A percentile compares a stretch with the other conserved stretches of the same genome.
phyloP scores from a whole-genome alignment of 106 monocot species.

The Cymbidium sinense region DNA sequence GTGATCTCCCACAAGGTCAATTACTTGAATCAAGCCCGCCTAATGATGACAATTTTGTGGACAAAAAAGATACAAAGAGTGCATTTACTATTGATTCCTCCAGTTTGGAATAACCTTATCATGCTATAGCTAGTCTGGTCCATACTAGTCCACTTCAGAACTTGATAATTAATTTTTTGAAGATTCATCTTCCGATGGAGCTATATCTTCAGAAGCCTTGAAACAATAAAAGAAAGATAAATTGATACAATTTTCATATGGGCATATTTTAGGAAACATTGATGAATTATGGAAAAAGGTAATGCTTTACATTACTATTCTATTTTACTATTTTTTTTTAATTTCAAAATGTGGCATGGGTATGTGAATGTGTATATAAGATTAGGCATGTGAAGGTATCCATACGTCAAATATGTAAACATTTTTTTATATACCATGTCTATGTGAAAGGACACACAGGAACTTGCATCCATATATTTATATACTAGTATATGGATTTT shows the following conservation, averaged over 20 bases:
- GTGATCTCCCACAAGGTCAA: no score
- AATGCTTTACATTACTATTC: slow-evolving; percentile 3
- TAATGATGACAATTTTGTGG: slow-evolving; percentile 11
- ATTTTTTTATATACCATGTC: not conserved
- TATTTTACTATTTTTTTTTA: slow-evolving; percentile 5
- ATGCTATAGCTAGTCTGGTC: slow-evolving; percentile 7
- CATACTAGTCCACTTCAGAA: slow-evolving; percentile 26
- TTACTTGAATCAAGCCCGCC: slow-evolving; percentile 6
- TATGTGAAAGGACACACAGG: not conserved
- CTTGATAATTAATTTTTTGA: slow-evolving; percentile 81
- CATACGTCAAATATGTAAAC: not conserved
- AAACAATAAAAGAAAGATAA: slow-evolving; percentile 43
- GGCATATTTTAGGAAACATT: slow-evolving; percentile 33
- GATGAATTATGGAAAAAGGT: slow-evolving; percentile 85
- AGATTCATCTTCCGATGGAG: slow-evolving; percentile 33
- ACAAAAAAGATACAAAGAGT: slow-evolving; percentile 3
- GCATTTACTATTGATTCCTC: slow-evolving; percentile 15
- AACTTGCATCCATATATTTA: not conserved
- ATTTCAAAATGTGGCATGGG: not conserved
- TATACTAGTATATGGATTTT: not conserved
- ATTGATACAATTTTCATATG: slow-evolving; percentile 34
- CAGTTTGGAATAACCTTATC: slow-evolving; percentile 9
- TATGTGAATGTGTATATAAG: not conserved
- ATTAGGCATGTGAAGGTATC: not conserved
- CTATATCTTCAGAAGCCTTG: slow-evolving; percentile 26